Evolutionary conservation across 2,329 filamentous ascomycete species (phyloP).

Genomic region (Fusarium brevicatenulatum): DNA sequence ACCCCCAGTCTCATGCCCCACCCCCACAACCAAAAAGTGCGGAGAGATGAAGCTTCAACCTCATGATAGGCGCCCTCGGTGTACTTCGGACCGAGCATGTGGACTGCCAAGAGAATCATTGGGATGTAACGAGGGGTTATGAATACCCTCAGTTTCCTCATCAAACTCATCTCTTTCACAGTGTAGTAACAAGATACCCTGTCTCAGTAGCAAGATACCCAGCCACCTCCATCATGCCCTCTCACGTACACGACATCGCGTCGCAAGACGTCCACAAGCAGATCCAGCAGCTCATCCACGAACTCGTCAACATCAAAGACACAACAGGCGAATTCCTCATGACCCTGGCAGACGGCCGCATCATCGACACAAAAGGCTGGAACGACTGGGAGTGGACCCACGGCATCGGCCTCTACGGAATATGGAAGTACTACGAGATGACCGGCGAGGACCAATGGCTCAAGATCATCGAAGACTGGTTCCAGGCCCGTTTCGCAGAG

Average conservation of each 20-base stretch:
- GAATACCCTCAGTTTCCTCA: slow-evolving; percentile 10
- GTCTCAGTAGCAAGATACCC: background rate
- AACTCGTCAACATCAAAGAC: slow-evolving; percentile 82
- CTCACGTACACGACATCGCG: slow-evolving; percentile 56
- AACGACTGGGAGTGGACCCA: slow-evolving; percentile 87
- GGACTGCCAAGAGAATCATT: slow-evolving; percentile 10
- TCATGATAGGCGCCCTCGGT: slow-evolving; percentile 19
- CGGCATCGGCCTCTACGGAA: slow-evolving; percentile 80
- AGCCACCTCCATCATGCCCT: slow-evolving; percentile 41
- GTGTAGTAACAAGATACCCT: background rate
- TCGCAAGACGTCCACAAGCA: slow-evolving; percentile 61
- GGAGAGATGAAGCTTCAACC: slow-evolving; percentile 19
- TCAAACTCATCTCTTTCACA: background rate
- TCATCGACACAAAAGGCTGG: slow-evolving; percentile 89
- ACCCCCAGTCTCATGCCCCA: slow-evolving; percentile 11
- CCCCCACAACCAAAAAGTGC: slow-evolving; percentile 37
- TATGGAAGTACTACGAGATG: slow-evolving; percentile 83
- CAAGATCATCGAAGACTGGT: slow-evolving; percentile 78
- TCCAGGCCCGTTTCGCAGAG: slow-evolving; percentile 72
- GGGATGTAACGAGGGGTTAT: slow-evolving; percentile 8
- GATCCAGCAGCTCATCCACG: slow-evolving; percentile 75
- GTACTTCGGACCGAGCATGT: slow-evolving; percentile 35
- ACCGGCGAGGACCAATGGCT: slow-evolving; percentile 71
- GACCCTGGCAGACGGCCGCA: slow-evolving; percentile 74
- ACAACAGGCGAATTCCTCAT: slow-evolving; percentile 78